phyloP scores from a whole-genome alignment of 192 early-diverging fungal species.

The Backusella psychrophila region DNA sequence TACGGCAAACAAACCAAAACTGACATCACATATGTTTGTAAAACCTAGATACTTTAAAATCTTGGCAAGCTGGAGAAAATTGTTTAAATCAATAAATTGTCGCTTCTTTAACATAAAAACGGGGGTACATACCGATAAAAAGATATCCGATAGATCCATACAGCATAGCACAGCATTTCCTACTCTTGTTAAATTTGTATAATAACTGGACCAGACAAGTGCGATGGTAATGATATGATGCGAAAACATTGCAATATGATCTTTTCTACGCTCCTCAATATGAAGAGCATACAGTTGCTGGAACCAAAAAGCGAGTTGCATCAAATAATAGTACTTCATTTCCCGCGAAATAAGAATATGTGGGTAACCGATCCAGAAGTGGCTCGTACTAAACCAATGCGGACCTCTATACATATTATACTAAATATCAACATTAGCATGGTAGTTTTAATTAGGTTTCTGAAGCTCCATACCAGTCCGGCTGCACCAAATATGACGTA shows the following conservation, averaged over 20 bases:
- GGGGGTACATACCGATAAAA: constrained; percentile 56
- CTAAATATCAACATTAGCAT: constrained; percentile 22
- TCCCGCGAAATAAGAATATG: constrained; percentile 51
- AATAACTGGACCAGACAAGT: constrained; percentile 64
- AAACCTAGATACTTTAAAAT: constrained; percentile 71
- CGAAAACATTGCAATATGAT: constrained; percentile 64
- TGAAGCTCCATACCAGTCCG: constrained; percentile 52
- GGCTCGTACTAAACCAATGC: constrained; percentile 68
- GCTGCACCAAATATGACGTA: constrained; percentile 59
- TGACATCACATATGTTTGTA: constrained; percentile 58
- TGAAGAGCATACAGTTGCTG: constrained; percentile 76
- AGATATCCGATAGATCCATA: constrained; percentile 82
- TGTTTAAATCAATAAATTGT: neutral
- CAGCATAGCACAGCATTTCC: constrained; percentile 76
- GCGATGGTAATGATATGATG: constrained; percentile 79
- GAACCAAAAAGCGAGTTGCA: constrained; percentile 77
- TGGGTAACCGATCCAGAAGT: constrained; percentile 73
- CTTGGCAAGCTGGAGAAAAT: constrained; percentile 60
- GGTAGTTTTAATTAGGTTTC: neutral
- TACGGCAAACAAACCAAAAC: constrained; percentile 73
- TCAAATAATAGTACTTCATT: constrained; percentile 73
- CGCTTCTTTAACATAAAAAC: neutral
- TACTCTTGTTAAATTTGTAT: constrained; percentile 67
- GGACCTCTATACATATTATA: constrained; percentile 65
- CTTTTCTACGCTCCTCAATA: constrained; percentile 73